Evolutionary conservation across 2,329 filamentous ascomycete genomes (phyloP).

Genomic region (Beauveria pseudobassiana): DNA sequence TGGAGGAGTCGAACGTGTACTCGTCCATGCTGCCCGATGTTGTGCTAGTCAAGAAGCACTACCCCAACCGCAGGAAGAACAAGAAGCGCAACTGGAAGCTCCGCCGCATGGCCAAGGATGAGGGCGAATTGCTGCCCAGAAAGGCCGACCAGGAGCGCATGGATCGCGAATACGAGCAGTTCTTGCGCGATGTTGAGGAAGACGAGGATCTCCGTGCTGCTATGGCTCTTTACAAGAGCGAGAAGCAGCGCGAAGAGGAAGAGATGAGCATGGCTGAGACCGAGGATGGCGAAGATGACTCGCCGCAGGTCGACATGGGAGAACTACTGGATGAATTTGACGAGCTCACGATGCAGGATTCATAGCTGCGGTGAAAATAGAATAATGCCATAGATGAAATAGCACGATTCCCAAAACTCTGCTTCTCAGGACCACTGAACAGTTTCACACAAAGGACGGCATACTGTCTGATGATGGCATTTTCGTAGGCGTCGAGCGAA

Average conservation of each 20-base stretch:
- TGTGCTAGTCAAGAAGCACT: constrained; percentile 94
- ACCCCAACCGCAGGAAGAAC: constrained; percentile 73
- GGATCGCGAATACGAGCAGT: constrained; percentile 94
- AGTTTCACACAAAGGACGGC: constrained; percentile 28
- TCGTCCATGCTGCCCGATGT: constrained; percentile 80
- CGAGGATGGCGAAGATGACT: constrained; percentile 56
- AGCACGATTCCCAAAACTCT: constrained; percentile 6
- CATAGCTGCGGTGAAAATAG: constrained; percentile 15
- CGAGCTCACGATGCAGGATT: constrained; percentile 67
- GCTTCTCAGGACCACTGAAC: not conserved
- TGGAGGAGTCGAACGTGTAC: constrained; percentile 72
- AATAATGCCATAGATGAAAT: constrained; percentile 14
- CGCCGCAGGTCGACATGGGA: constrained; percentile 67
- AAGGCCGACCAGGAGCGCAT: constrained; percentile 82
- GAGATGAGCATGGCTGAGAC: constrained; percentile 63
- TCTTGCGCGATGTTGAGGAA: constrained; percentile 93
- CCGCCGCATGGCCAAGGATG: constrained; percentile 86
- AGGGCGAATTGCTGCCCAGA: constrained; percentile 77
- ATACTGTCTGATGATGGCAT: constrained; percentile 24
- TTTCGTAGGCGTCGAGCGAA: constrained; percentile 13
- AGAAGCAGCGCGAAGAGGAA: constrained; percentile 46
- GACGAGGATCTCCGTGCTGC: constrained; percentile 81
- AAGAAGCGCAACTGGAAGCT: constrained; percentile 85
- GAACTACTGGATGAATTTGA: constrained; percentile 90
- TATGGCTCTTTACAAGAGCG: constrained; percentile 76